These are phyloP conservation scores for Saccharomyces uvarum DNA, from an alignment of 1,139 yeast genomes.

Conservation along the genomic window DNA sequence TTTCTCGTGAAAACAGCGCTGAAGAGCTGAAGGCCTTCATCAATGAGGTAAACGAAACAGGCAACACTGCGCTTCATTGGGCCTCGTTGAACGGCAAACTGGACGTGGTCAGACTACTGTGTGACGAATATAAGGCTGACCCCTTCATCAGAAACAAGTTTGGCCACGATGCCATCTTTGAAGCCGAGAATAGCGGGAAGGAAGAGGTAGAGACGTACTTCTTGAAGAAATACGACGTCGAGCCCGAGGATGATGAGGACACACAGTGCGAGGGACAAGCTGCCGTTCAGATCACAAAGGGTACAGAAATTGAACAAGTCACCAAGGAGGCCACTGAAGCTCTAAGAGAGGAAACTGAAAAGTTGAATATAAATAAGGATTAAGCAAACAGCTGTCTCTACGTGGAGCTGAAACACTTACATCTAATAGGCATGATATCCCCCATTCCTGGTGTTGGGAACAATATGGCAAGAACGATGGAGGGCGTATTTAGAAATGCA, in stretches of 20 bases:
- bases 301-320: conserved; percentile 37
- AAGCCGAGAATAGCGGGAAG: conserved; percentile 71
- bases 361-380: conserved; percentile 10
- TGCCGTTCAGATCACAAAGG: conserved; percentile 33
- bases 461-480: not conserved
- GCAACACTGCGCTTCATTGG: conserved; percentile 95
- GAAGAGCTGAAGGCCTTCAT: conserved; percentile 45
- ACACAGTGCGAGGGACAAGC: conserved; percentile 31
- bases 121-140: conserved; percentile 71
- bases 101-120: conserved; percentile 57
- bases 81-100: conserved; percentile 84
- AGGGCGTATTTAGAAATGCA: not conserved
- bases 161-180: conserved; percentile 79
- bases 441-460: not conserved
- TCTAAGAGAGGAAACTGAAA: conserved; percentile 20
- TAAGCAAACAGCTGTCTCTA: not conserved
- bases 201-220: conserved; percentile 65
- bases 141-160: conserved; percentile 67
- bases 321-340: conserved; percentile 35
- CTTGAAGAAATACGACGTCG: conserved; percentile 63
- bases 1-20: conserved; percentile 29
- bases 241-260: conserved; percentile 46
- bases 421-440: not conserved
- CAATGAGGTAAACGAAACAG: conserved; percentile 59
- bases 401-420: not conserved